Conservation (phyloP, 2,329 filamentous ascomycete species). For the Lomentospora prolificans region DNA sequence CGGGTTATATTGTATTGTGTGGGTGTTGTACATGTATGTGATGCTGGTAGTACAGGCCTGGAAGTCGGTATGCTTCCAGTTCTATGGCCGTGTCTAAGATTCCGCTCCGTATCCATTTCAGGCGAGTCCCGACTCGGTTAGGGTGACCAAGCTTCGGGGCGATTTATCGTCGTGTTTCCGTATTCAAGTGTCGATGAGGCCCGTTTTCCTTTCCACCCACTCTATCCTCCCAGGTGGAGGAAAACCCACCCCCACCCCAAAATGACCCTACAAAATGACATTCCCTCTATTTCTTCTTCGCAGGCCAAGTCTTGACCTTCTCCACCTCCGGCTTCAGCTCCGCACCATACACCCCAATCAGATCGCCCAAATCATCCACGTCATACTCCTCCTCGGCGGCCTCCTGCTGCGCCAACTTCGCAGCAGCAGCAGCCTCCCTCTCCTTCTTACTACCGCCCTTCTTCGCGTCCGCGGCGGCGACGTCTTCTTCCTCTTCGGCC, state of each 20-base stretch:
- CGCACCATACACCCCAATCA: conserved; percentile 38
- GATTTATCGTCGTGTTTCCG: background rate
- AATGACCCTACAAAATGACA: too few species aligned
- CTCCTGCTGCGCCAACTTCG: conserved; percentile 13
- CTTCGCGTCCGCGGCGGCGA: conserved; percentile 15
- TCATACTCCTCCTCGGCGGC: conserved; percentile 15
- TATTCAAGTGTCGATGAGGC: background rate
- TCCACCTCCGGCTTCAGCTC: conserved; percentile 19
- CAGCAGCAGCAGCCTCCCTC: conserved; percentile 1
- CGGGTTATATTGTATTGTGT: background rate
- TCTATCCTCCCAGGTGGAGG: too few species aligned
- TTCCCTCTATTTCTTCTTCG: conserved; percentile 30
- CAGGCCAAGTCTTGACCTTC: conserved; percentile 19
- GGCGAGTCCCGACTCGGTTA: too few species aligned
- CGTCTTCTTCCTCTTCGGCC: conserved; percentile 17
- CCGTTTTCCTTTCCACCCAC: background rate
- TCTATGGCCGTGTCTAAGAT: background rate
- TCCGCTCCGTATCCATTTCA: background rate
- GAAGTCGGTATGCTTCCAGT: background rate
- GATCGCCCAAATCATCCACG: conserved; percentile 31
- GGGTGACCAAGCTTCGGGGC: too few species aligned
- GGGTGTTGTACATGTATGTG: background rate
- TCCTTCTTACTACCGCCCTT: conserved; percentile 10
- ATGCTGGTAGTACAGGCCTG: conserved; percentile 2
- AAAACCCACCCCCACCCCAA: too few species aligned